These are phyloP conservation scores for Cyclospora cayetanensis DNA, from an alignment of 169 alveolate species.

Conservation along the genomic window DNA sequence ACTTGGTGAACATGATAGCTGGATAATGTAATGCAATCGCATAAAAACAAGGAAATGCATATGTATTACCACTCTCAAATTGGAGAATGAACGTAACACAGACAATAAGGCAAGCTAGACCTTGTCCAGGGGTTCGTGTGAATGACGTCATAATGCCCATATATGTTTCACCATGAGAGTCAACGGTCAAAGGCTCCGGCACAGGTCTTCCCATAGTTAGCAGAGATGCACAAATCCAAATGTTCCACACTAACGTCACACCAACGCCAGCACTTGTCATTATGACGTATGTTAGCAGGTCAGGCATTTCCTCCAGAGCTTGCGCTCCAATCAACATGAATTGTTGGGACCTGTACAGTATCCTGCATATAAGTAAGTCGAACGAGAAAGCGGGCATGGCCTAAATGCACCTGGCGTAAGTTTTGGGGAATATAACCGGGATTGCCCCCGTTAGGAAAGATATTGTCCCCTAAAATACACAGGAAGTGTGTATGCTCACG, in stretches of 20 bases:
- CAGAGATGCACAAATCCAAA: conserved; percentile 44
- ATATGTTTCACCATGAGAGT: background rate
- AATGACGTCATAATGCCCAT: conserved; percentile 38
- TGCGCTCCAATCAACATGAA: conserved; percentile 42
- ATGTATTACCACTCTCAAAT: conserved; percentile 35
- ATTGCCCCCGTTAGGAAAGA: conserved; percentile 17
- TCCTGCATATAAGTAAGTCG: background rate
- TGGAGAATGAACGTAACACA: background rate
- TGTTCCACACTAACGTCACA: conserved; percentile 1
- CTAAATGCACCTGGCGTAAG: background rate
- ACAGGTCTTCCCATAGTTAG: conserved; percentile 43
- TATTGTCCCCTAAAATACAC: background rate
- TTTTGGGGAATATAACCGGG: conserved; percentile 36
- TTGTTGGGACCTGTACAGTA: background rate
- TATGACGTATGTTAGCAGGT: background rate
- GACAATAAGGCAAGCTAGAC: conserved; percentile 13
- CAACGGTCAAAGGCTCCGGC: conserved; percentile 25
- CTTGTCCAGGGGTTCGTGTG: conserved; percentile 14
- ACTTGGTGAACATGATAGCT: conserved; percentile 30
- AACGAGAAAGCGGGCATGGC: background rate
- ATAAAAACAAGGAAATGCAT: background rate
- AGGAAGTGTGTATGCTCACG: background rate
- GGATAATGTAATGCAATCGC: background rate
- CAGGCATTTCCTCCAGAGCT: conserved; percentile 50
- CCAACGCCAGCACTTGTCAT: background rate